Conservation (phyloP, 1,284 basidiomycete species). For the Malassezia yamatoensis region DNA sequence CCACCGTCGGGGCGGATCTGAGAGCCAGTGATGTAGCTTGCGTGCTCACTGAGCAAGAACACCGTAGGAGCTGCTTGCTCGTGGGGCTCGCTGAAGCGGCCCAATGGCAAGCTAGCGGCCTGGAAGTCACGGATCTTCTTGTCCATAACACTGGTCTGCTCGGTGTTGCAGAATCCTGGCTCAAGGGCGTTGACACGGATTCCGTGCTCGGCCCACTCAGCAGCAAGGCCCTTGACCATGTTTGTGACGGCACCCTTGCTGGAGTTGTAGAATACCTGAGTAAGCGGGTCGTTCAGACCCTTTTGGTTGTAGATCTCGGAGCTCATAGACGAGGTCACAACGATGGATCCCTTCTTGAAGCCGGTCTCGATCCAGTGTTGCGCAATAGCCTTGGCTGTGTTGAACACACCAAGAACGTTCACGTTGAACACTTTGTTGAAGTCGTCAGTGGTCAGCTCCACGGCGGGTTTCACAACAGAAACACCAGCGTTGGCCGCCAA, state of each 20-base stretch:
- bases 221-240: conserved; percentile 47
- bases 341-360: conserved; percentile 46
- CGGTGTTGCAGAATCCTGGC: conserved; percentile 47
- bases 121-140: conserved; percentile 44
- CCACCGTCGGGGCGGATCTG: conserved; percentile 41
- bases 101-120: conserved; percentile 41
- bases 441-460: conserved; percentile 46
- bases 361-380: conserved; percentile 45
- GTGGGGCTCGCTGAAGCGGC: conserved; percentile 44
- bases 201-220: conserved; percentile 44
- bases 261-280: conserved; percentile 47
- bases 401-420: conserved; percentile 48
- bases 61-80: conserved; percentile 46
- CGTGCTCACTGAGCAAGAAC: conserved; percentile 41
- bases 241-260: conserved; percentile 48
- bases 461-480: conserved; percentile 44
- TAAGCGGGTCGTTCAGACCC: conserved; percentile 40
- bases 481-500: conserved; percentile 45
- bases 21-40: conserved; percentile 41
- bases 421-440: conserved; percentile 47
- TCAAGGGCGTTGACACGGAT: conserved; percentile 47
- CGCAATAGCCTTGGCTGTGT: conserved; percentile 43
- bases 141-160: conserved; percentile 48
- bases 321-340: conserved; percentile 47
- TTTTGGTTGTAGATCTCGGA: conserved; percentile 48